Evolutionary conservation across 2,329 filamentous ascomycete species (phyloP), one percentile per base, ranked within the genome.

Genomic region (Diaporthe vaccinii): DNA sequence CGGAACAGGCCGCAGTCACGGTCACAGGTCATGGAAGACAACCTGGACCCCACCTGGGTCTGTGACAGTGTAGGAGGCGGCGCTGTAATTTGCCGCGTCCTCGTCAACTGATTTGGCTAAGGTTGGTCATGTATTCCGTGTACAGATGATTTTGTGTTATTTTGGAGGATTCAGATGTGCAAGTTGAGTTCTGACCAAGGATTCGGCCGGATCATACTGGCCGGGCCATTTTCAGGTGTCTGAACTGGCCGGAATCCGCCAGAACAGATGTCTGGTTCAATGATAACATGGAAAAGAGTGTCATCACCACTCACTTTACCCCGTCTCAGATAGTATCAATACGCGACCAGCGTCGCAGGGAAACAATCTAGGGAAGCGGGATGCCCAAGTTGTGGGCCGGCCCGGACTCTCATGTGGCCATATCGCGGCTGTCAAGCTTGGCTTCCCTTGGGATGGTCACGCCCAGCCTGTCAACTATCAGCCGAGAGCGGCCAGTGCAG

Each of bases 361-460:
- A 39, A 15, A 28, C 17, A 15, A 28, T 68, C 46, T 39, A n/a
- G 46, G 6, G 31, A 68, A 39, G 46, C n/a, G 46, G 25, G 59
- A 53, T 34, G 44, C 49, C 46, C 46, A 41, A 41, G 41, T 31
- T n/a, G 61, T 46, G 61, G 41, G 39, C 61, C 65, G 65, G 46
- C 65, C 59, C 65, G 34, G 44, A n/a, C 31, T 49, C 41, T 34
- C 28, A 14, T 49, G 61, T 49, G 28, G 61, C 41, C 41, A 17
- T 28, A 22, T 49, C 20, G 28, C 61, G 15, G 61, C 10, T 31
- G 61, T 49, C 36, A 28, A 44, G n/a, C 59, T 22, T 31, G 41
- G 59, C 59, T 25, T 65, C 14, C 57, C 4, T 25, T 39, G 7
- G 31, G 55, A n/a, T 39, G 20, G 34, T 25, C 34, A 34, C 57